phyloP scores from a whole-genome alignment of 257 asterid species.

The Penstemon eatonii region DNA sequence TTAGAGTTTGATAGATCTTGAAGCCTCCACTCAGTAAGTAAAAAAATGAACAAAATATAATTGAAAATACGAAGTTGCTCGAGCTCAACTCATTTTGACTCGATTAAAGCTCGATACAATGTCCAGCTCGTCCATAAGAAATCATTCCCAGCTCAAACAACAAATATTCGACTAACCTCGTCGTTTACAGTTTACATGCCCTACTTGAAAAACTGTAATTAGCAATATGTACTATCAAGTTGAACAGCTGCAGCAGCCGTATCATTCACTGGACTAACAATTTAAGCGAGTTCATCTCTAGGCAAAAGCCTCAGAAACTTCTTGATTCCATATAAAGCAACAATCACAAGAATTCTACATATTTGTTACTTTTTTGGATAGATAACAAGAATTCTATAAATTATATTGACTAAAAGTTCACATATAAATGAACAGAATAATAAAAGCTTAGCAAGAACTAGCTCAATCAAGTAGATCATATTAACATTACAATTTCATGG shows the following conservation, averaged over 20 bases:
- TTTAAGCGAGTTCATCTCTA: background rate
- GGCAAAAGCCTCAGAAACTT: background rate
- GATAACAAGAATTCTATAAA: slow-evolving; percentile 2
- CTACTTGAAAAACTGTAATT: background rate
- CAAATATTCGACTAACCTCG: too few species aligned
- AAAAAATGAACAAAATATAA: too few species aligned
- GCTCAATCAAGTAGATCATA: slow-evolving; percentile 5
- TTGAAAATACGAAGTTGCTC: too few species aligned
- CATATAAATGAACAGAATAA: background rate
- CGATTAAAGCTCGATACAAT: too few species aligned
- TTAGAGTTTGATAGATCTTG: too few species aligned
- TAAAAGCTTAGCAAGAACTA: background rate
- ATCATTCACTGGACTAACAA: too few species aligned
- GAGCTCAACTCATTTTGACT: too few species aligned
- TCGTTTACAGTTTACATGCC: too few species aligned
- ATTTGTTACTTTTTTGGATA: too few species aligned
- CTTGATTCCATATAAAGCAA: background rate
- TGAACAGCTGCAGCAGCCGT: background rate
- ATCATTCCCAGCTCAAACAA: too few species aligned
- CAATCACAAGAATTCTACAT: background rate
- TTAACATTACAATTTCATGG: slow-evolving; percentile 12
- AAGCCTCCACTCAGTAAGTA: too few species aligned
- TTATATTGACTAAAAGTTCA: slow-evolving; percentile 2
- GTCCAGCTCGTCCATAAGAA: too few species aligned
- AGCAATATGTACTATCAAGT: slow-evolving; percentile 12